A percentile compares a stretch with the other conserved stretches of the same genome.
Conservation (phyloP, 2,329 filamentous ascomycete species). For the Ophiostoma sp. region DNA sequence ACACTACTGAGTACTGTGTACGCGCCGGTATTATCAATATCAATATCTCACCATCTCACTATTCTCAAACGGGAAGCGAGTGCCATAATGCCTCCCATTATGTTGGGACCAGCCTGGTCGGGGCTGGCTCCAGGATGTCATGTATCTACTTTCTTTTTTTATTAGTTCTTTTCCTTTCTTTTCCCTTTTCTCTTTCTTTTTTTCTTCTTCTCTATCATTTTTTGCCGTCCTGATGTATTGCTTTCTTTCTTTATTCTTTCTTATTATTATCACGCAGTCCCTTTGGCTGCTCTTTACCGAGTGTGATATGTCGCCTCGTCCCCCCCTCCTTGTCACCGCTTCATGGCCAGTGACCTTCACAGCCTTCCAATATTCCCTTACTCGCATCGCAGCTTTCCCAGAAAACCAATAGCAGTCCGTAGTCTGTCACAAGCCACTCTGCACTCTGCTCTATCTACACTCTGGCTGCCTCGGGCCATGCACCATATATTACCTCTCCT, state of each 20-base stretch:
- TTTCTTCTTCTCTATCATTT: background rate
- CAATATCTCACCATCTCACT: background rate
- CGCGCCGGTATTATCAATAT: conserved; percentile 8
- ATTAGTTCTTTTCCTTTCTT: background rate
- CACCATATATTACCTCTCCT: background rate
- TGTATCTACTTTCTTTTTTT: background rate
- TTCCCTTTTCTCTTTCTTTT: background rate
- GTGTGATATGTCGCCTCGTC: background rate
- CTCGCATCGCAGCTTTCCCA: background rate
- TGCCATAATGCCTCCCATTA: conserved; percentile 4
- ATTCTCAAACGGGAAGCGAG: background rate
- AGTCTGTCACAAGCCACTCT: background rate
- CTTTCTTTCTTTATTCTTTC: too few species aligned
- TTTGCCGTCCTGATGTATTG: too few species aligned
- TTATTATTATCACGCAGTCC: too few species aligned
- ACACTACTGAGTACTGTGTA: background rate
- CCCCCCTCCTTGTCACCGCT: background rate
- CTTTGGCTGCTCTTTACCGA: background rate
- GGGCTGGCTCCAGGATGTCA: background rate
- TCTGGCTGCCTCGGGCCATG: background rate
- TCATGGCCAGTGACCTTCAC: background rate
- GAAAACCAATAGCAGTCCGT: background rate
- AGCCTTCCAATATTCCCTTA: conserved; percentile 7
- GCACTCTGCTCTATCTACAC: background rate
- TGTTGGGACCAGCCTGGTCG: background rate